phyloP scores from a whole-genome alignment of 352 stramenopile genomes.

The Globisporangium orthogonon region DNA sequence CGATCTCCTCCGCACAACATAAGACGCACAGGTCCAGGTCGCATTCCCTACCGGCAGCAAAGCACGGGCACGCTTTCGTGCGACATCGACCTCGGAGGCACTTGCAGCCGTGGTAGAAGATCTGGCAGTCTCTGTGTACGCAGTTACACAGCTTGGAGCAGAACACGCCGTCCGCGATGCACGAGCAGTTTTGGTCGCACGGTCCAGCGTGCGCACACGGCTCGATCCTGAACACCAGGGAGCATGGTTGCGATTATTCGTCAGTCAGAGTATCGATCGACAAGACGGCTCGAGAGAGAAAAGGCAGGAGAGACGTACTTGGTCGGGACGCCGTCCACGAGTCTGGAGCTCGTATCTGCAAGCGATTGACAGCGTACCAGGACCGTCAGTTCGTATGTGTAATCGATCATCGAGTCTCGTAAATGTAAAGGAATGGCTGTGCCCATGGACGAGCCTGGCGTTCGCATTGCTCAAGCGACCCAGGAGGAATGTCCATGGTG shows the following conservation, averaged over 20 bases:
- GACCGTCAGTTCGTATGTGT: not conserved
- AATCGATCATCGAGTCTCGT: not conserved
- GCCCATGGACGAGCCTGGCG: conserved; percentile 14
- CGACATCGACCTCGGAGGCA: conserved; percentile 80
- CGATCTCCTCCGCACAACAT: conserved; percentile 61
- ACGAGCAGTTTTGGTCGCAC: conserved; percentile 86
- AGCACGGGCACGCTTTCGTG: conserved; percentile 88
- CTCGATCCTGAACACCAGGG: conserved; percentile 39
- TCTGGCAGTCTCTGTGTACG: conserved; percentile 66
- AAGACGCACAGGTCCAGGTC: conserved; percentile 89
- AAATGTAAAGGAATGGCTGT: conserved; percentile 1
- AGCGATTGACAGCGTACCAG: conserved; percentile 4
- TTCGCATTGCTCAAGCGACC: conserved; percentile 14
- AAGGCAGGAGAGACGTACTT: conserved; percentile 26
- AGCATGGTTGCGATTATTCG: not conserved
- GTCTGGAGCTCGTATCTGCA: conserved; percentile 32
- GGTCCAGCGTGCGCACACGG: conserved; percentile 83
- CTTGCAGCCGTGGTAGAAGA: conserved; percentile 87
- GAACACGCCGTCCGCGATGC: conserved; percentile 79
- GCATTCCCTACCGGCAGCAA: conserved; percentile 88
- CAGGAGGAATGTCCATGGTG: conserved; percentile 20
- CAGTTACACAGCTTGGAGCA: conserved; percentile 92
- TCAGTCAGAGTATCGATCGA: not conserved
- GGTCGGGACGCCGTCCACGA: conserved; percentile 39
- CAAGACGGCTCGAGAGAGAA: not conserved